Evolutionary conservation across 208 protist species (phyloP).

Genomic region (Giardia muris): DNA sequence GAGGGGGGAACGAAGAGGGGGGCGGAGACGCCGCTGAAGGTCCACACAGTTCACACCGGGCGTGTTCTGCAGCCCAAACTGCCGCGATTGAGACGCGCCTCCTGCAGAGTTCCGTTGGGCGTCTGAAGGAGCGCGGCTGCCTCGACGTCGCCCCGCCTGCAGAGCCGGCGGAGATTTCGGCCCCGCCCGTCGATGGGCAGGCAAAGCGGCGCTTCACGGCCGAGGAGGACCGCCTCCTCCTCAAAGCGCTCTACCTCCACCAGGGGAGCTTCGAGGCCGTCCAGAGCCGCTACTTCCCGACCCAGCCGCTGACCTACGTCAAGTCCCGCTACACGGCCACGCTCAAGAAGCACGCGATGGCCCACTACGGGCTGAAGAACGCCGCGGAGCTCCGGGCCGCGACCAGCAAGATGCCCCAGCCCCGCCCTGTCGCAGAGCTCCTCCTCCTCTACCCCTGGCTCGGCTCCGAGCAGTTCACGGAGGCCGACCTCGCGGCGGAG

Average conservation of each 20-base stretch:
- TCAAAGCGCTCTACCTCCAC: not conserved
- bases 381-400: not conserved
- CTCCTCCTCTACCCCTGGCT: not conserved
- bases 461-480: not conserved
- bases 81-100: too few species aligned
- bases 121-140: too few species aligned
- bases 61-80: too few species aligned
- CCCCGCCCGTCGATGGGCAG: not conserved
- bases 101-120: too few species aligned
- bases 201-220: not conserved
- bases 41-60: too few species aligned
- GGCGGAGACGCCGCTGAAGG: too few species aligned
- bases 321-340: not conserved
- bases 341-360: not conserved
- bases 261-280: not conserved
- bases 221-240: not conserved
- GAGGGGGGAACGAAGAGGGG: too few species aligned
- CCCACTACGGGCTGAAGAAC: not conserved
- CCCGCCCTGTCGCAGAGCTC: not conserved
- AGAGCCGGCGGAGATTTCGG: not conserved
- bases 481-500: too few species aligned
- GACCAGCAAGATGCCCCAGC: not conserved
- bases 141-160: too few species aligned
- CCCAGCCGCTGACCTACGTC: not conserved
- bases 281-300: not conserved